A percentile compares a stretch with the other conserved stretches of the same genome.
phyloP scores from a whole-genome alignment of 1,139 yeast species.

The Candida sp. region DNA sequence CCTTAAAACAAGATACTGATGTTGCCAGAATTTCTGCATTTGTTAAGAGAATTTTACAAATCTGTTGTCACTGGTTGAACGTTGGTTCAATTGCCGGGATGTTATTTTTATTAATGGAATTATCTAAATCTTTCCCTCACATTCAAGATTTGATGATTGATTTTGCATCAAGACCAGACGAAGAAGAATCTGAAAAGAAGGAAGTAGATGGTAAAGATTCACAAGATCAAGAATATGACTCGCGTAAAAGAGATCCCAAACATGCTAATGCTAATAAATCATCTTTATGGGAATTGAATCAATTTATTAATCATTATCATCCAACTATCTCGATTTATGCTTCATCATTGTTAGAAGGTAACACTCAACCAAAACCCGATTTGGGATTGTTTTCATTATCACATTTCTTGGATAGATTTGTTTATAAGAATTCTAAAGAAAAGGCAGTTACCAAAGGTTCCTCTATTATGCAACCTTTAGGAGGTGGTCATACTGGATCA shows the following conservation, averaged over 20 bases:
- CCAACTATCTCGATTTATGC: constrained; percentile 91
- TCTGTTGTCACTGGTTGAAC: constrained; percentile 82
- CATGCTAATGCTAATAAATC: constrained; percentile 79
- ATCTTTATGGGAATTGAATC: constrained; percentile 82
- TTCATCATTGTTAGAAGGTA: constrained; percentile 49
- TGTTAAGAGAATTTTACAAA: constrained; percentile 85
- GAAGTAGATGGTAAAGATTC: constrained; percentile 9
- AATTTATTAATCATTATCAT: constrained; percentile 78
- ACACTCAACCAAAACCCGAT: constrained; percentile 65
- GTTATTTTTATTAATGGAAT: constrained; percentile 70
- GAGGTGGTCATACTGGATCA: constrained; percentile 82
- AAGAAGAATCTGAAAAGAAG: constrained; percentile 10
- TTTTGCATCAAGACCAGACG: constrained; percentile 35
- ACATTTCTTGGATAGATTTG: constrained; percentile 94
- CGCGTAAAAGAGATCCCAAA: constrained; percentile 87
- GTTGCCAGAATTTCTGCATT: constrained; percentile 77
- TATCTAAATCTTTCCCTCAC: constrained; percentile 44
- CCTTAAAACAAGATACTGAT: constrained; percentile 66
- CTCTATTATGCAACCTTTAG: constrained; percentile 97
- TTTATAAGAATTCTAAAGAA: constrained; percentile 87
- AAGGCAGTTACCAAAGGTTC: constrained; percentile 71
- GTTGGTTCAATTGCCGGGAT: constrained; percentile 92
- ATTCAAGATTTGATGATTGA: constrained; percentile 41
- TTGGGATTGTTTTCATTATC: constrained; percentile 81
- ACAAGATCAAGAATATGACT: constrained; percentile 54